Evolutionary conservation across 1,139 yeast species (phyloP).

Genomic region (Arxiozyma slooffiae): DNA sequence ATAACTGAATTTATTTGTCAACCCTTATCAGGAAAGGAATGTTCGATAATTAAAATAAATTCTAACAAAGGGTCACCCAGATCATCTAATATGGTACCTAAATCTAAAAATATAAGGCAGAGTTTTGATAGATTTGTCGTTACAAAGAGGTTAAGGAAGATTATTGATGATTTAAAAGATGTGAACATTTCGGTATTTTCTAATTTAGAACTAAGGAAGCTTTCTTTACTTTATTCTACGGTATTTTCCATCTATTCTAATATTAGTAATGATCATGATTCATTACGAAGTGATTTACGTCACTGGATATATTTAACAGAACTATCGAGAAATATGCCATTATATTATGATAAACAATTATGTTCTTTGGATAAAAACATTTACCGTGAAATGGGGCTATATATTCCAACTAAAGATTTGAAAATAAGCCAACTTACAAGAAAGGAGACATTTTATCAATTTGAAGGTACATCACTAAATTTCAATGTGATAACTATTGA

Average conservation of each 20-base stretch:
- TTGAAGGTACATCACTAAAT: constrained; percentile 10
- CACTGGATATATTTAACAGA: constrained; percentile 15
- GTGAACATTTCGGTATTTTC: constrained; percentile 11
- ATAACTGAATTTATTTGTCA: background rate
- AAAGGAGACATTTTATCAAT: constrained; percentile 32
- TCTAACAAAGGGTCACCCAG: constrained; percentile 16
- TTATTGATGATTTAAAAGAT: constrained; percentile 12
- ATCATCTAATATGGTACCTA: constrained; percentile 29
- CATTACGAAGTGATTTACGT: background rate
- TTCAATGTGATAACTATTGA: constrained; percentile 62
- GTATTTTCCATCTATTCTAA: background rate
- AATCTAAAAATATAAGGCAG: constrained; percentile 18
- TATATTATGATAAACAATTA: constrained; percentile 19
- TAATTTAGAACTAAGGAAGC: constrained; percentile 14
- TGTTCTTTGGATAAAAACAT: constrained; percentile 13
- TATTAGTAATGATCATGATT: background rate
- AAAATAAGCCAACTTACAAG: background rate
- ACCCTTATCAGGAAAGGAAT: background rate
- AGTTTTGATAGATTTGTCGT: constrained; percentile 19
- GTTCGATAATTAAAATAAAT: background rate
- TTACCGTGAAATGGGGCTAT: constrained; percentile 10
- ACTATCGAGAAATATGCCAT: constrained; percentile 16
- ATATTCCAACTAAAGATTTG: background rate
- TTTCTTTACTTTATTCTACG: constrained; percentile 18
- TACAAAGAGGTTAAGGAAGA: constrained; percentile 13